Evolutionary conservation across 306 rosid genomes (phyloP), one percentile per base, ranked within the genome.

Genomic region (Ammopiptanthus mongolicus): DNA sequence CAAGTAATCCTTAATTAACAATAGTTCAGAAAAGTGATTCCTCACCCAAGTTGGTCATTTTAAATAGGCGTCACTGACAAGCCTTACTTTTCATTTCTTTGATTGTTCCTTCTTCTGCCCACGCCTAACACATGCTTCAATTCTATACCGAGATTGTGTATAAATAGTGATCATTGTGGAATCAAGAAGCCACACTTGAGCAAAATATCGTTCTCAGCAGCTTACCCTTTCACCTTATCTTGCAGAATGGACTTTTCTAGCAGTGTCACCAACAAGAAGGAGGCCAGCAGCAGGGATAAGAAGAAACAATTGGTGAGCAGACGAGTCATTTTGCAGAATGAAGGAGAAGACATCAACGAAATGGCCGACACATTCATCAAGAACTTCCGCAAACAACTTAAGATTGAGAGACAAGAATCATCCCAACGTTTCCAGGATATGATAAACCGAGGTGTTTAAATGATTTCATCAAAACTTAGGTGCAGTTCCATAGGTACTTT

Each of bases 351-450:
- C 61, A 75, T 85, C 19, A 81, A 88, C 78, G 55, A 76, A 14
- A 74, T 65, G 74, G 97, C 94, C 0, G 90, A 87, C 52, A 80
- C 89, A 37, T 91, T 91, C 73, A 89, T 91, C 60, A 86, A 22
- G 56, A 87, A 87, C 75, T 89, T 91, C 51, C 81, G 78, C 51
- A 86, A 74, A 39, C 94, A 86, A 70, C 86, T 91, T 0, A 84
- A 84, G 79, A 74, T 79, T 44, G 86, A 91, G 74, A 65, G 85
- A 21, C 87, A 85, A 41, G 93, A 85, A 31, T 87, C 88, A 0
- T 67, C 83, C 33, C 80, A 79, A 58, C 80, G 71, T 21, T 76
- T 84, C 60, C 84, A 74, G n/a, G 79, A 87, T 55, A 81, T 52
- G 85, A 79, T 75, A 14, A 63, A 68, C 44, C 57, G 55, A 47